These are phyloP conservation scores for Pichia sp. DNA, from an alignment of 1,139 yeast species.

Conservation along the genomic window DNA sequence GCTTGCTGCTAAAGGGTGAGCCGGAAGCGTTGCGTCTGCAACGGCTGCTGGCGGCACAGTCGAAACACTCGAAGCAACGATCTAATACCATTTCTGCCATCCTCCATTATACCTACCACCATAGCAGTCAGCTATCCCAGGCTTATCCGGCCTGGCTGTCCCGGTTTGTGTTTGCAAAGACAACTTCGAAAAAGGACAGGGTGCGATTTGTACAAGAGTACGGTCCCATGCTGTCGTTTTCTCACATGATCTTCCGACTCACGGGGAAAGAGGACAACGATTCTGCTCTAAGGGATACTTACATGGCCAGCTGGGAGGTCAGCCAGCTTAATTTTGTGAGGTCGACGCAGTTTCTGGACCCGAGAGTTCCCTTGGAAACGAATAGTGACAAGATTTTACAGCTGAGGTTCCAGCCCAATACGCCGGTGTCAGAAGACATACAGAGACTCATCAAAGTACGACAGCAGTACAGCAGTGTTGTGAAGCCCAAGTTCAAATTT, in stretches of 20 bases:
- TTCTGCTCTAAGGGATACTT: background rate
- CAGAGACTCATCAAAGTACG: constrained; percentile 12
- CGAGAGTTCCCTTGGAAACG: background rate
- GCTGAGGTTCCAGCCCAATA: background rate
- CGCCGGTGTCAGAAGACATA: constrained; percentile 1
- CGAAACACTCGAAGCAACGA: background rate
- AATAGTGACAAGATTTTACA: background rate
- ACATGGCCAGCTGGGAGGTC: constrained; percentile 3
- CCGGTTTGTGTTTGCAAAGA: background rate
- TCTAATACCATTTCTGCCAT: constrained; percentile 5
- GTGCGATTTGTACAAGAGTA: constrained; percentile 4
- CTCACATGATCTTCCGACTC: constrained; percentile 5
- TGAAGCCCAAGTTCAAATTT: constrained; percentile 16
- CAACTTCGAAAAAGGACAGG: background rate
- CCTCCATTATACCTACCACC: constrained; percentile 5
- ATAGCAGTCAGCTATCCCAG: background rate
- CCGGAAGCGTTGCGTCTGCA: background rate
- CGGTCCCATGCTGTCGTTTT: constrained; percentile 2
- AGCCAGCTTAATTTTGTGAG: background rate
- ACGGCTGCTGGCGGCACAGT: background rate
- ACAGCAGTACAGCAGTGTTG: constrained; percentile 13
- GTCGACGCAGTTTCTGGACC: background rate
- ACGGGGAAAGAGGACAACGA: background rate
- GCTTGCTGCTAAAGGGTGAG: background rate
- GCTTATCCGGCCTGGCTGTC: constrained; percentile 1